Percentiles rank a stretch among this genome's conserved stretches.
Evolutionary conservation across 768 basidiomycete species (phyloP).

Genomic region (Agaricus subrufescens): DNA sequence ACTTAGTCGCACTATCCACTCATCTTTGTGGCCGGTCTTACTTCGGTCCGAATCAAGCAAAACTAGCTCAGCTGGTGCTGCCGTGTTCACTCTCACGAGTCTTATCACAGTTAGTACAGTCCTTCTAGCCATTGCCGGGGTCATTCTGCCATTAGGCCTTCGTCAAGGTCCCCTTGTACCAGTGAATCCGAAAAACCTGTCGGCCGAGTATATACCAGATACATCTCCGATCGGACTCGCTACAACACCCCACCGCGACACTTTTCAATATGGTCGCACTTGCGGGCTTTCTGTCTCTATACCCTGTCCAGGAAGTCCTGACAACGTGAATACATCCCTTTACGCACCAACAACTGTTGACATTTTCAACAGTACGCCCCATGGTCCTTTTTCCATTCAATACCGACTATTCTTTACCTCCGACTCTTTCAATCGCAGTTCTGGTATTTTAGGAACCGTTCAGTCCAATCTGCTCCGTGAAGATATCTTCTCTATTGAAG

Average conservation of each 20-base stretch:
- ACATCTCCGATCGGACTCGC: constrained; percentile 16
- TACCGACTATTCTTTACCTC: constrained; percentile 14
- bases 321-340: constrained; percentile 8
- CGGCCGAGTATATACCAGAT: constrained; percentile 14
- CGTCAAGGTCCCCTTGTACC: constrained; percentile 10
- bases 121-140: constrained; percentile 15
- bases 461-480: constrained; percentile 12
- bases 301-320: constrained; percentile 16
- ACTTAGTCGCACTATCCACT: constrained; percentile 13
- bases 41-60: constrained; percentile 12
- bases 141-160: constrained; percentile 19
- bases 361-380: constrained; percentile 16
- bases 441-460: neutral
- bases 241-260: constrained; percentile 13
- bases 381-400: constrained; percentile 19
- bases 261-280: constrained; percentile 14
- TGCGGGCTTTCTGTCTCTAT: constrained; percentile 14
- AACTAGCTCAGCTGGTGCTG: neutral
- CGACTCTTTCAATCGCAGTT: constrained; percentile 1
- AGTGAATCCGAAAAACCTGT: neutral
- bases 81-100: constrained; percentile 1
- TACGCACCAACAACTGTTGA: constrained; percentile 12
- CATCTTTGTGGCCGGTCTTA: constrained; percentile 18
- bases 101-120: neutral
- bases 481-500: constrained; percentile 15